Evolutionary conservation across 75 land plant genomes (phyloP), one percentile per base, ranked within the genome.

Genomic region (Pinus albicaulis): DNA sequence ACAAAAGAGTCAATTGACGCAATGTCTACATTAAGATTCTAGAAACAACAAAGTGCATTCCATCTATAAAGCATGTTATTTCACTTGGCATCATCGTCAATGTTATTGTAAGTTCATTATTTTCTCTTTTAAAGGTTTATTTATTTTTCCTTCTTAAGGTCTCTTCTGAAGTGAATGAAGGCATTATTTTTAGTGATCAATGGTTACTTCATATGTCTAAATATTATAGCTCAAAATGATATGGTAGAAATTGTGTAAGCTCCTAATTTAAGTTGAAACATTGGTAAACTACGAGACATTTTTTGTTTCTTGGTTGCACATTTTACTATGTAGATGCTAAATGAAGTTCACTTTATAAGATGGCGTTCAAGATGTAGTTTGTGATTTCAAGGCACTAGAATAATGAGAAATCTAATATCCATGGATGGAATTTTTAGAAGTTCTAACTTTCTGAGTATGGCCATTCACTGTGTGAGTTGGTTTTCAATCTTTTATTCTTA

Each of bases 11-110:
- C 44, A 77, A 89, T 56, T 88, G 90, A 16, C 86, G 76, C 52
- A 96, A 96, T 89, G 97, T 90, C 14, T 90, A 94, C 83, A 93
- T 96, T 20, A 96, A 96, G 77, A 96, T 96, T 56, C 99, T 98
- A 61, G 98, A 95, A 70, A 96, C 98, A 19, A 90, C 91, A 72
- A 88, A 86, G 38, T 92, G 99, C 78, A 73, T 94, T 64, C 90
- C 92, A 57, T 84, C 99, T 19, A 88, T 96, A 60, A 86, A 84
- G 78, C 74, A 85, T 68, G 92, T 86, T 26, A 94, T 96, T 68
- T 80, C 93, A 12, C 76, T 74, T 57, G 94, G 95, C 20, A 96
- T 96, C 78, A 96, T 91, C 60, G 99, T 96, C 28, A 96, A 96
- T 84, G 99, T 96, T 25, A 96, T 95, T 24, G 97, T 96, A 80